phyloP scores from a whole-genome alignment of 1,284 basidiomycete species.

The Neonothopanus nambi region DNA sequence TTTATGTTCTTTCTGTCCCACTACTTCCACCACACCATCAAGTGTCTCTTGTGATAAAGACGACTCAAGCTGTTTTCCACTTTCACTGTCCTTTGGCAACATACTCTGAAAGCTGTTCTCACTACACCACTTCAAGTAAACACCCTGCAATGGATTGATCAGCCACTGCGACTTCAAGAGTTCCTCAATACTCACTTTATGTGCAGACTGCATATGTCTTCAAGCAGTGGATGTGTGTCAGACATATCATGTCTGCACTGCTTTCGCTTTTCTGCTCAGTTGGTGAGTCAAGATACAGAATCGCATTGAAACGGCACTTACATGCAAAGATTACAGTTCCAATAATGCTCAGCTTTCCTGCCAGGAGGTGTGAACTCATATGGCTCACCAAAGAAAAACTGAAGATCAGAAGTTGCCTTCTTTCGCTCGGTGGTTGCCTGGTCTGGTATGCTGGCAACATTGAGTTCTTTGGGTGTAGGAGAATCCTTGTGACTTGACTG shows the following conservation, averaged over 20 bases:
- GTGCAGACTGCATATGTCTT: not conserved
- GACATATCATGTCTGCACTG: not conserved
- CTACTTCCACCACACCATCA: not conserved
- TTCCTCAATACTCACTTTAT: conserved; percentile 1
- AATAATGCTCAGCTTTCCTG: not conserved
- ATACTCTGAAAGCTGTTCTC: conserved; percentile 10
- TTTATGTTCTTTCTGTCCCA: not conserved
- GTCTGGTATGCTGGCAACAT: too few species aligned
- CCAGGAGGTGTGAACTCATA: not conserved
- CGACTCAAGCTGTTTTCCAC: not conserved
- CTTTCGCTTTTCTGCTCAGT: not conserved
- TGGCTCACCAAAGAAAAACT: not conserved
- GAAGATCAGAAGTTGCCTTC: not conserved
- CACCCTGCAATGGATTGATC: conserved; percentile 23
- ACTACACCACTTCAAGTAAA: not conserved
- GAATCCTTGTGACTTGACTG: too few species aligned
- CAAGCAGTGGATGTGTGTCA: not conserved
- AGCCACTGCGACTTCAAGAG: conserved; percentile 28
- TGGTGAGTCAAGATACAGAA: not conserved
- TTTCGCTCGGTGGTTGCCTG: too few species aligned
- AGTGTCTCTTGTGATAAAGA: not conserved
- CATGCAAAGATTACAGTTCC: not conserved
- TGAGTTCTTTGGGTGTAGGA: too few species aligned
- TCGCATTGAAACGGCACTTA: too few species aligned
- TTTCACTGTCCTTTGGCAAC: conserved; percentile 5